Evolutionary conservation across 129 eudicot genomes (phyloP), one percentile per base, ranked within the genome.

Genomic region (Artemisia argyi): DNA sequence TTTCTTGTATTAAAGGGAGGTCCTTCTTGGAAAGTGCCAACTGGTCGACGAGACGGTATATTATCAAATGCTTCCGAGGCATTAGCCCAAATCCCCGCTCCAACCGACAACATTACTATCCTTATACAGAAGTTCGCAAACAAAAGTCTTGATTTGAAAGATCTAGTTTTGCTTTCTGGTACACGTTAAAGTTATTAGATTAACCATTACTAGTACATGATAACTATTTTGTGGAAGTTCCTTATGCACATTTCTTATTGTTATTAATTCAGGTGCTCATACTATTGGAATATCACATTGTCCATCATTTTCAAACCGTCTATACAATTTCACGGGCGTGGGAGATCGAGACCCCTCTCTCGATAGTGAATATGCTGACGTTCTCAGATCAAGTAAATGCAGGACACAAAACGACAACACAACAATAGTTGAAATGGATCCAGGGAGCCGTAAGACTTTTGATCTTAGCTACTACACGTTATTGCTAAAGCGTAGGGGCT

Each of bases 111-210:
- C 80, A 72, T 92, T 47, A 66, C 91, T 1, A 68, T 80, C 32
- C 91, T 92, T 46, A 82, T 77, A 76, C 80, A 74, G 28, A 39
- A 42, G 57, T 92, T 92, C 70, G 89, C 89, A 5, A 85, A 77
- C 56, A 82, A 89, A 67, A 86, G 96, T 22, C 94, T 92, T 28
- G 83, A 89, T 79, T 74, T 92, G 17, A 87, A 83, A 42, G 96
- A 92, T 75, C 85, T 92, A 19, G 94, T 92, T n/a, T 47, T 92
- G 20, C 79, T 92, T 63, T 92, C 98, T 7, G 97, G 97, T 92
- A 81, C 39, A 59, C 44, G 44, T 16, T 49, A 46, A 52, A 5
- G 18, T 52, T 61, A 64, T 18, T 39, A 64, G 5, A 16, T n/a
- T 56, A 18, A 56, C 17, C 17, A 51, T 51, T n/a, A 51, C 7